Evolutionary conservation across 495 filamentous ascomycete genomes (phyloP).

Genomic region (Lepraria neglecta): DNA sequence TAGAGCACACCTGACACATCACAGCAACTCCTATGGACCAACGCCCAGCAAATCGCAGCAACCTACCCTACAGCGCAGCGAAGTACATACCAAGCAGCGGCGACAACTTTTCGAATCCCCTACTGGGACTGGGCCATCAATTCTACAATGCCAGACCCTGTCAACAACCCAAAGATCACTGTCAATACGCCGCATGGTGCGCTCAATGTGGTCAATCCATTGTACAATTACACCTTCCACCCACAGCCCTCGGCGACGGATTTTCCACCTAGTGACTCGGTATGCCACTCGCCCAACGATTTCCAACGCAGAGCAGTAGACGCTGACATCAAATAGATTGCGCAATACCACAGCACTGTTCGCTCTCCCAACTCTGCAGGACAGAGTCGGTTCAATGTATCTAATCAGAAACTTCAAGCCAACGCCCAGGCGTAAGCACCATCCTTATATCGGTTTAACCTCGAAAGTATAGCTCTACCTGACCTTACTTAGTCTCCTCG

Average conservation of each 20-base stretch:
- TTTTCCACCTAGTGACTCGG: conserved; percentile 24
- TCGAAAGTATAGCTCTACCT: background rate
- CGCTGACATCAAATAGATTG: conserved; percentile 8
- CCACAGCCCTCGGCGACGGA: conserved; percentile 26
- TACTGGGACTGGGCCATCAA: conserved; percentile 54
- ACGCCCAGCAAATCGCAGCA: conserved; percentile 31
- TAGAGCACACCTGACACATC: background rate
- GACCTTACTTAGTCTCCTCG: conserved; percentile 13
- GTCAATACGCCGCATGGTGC: conserved; percentile 37
- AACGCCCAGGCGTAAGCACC: conserved; percentile 23
- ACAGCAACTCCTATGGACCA: conserved; percentile 30
- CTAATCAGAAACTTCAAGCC: conserved; percentile 23
- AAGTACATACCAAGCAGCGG: conserved; percentile 37
- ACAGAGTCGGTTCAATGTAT: conserved; percentile 23
- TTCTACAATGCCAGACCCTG: conserved; percentile 32
- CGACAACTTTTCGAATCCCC: conserved; percentile 44
- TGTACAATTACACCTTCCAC: conserved; percentile 35
- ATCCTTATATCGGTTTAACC: background rate
- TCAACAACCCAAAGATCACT: conserved; percentile 34
- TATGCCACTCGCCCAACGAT: background rate
- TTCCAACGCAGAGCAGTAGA: background rate
- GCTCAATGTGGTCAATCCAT: conserved; percentile 33
- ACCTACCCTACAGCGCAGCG: conserved; percentile 27
- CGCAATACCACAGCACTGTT: conserved; percentile 21
- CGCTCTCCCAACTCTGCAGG: conserved; percentile 24